Conservation (phyloP, 257 asterid genomes). For the Echites panduratus region DNA sequence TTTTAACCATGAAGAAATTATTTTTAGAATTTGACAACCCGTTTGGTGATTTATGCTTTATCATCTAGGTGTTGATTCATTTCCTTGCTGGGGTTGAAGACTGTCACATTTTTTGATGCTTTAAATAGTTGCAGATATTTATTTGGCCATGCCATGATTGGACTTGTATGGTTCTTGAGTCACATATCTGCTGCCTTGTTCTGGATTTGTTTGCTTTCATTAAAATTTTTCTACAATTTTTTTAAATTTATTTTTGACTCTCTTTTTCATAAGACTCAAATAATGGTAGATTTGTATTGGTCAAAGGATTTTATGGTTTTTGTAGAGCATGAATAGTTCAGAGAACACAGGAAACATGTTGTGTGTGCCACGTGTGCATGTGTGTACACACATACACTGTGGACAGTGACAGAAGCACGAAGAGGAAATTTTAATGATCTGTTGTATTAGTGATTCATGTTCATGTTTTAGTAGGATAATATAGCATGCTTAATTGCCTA, state of each 20-base stretch:
- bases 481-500: too few relatives aligned
- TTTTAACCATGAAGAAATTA: background rate
- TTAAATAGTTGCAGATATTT: background rate
- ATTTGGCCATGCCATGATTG: background rate
- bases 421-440: background rate
- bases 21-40: background rate
- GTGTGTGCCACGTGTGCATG: too few relatives aligned
- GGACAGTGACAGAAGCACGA: too few relatives aligned
- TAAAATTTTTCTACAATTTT: background rate
- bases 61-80: background rate
- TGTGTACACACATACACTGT: too few relatives aligned
- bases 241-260: background rate
- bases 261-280: background rate
- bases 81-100: too few relatives aligned
- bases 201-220: background rate
- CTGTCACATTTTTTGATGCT: too few relatives aligned
- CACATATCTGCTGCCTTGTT: background rate
- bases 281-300: background rate
- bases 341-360: background rate
- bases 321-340: background rate
- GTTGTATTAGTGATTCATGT: background rate
- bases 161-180: too few relatives aligned
- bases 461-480: background rate
- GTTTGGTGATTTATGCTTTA: background rate
- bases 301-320: background rate